Evolutionary conservation across 2,329 filamentous ascomycete genomes (phyloP), one percentile per base, ranked within the genome.

Genomic region (Daldinia sp.): DNA sequence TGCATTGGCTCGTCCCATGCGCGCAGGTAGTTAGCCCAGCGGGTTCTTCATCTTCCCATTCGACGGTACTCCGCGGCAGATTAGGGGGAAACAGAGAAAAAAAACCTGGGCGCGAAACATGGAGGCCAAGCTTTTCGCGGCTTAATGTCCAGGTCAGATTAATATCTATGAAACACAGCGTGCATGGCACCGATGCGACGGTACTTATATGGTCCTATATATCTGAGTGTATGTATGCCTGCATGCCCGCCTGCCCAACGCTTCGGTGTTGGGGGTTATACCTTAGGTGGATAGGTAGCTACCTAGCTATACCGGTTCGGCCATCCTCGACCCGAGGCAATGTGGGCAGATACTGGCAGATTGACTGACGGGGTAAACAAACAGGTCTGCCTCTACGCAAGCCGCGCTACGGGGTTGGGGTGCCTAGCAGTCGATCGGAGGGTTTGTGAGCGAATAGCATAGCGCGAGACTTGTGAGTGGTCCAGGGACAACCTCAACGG

Each of bases 91-190:
- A 30, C 51, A 55, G 23, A 55, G 23, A 28, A 41, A 37, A 44
- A 59, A 58, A 61, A 42, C 51, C 50, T 61, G 42, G 64, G 60
- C 42, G 51, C 44, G 53, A 51, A 50, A 51, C 46, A 51, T 51
- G 48, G 60, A 46, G 51, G 60, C 57, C 56, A 66, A 61, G 66
- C 65, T 68, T 60, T 64, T 39, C 37, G 65, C 58, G 44, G 63
- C 60, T 67, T 67, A 69, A 65, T 60, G 54, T 39, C 46, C 33
- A 51, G 30, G 46, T 51, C 46, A 63, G 69, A 65, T 42, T 56
- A 71, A 69, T 71, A 30, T 71, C 39, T 69, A 48, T 69, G 69
- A 71, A 71, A 71, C 69, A 63, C 58, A 10, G 60, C 53, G 39
- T 71, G 66, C 69, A 64, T 70, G 55, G 26, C 30, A 28, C 39